Evolutionary conservation across 2,329 filamentous ascomycete species (phyloP).

Genomic region (Sphaerulina musiva): DNA sequence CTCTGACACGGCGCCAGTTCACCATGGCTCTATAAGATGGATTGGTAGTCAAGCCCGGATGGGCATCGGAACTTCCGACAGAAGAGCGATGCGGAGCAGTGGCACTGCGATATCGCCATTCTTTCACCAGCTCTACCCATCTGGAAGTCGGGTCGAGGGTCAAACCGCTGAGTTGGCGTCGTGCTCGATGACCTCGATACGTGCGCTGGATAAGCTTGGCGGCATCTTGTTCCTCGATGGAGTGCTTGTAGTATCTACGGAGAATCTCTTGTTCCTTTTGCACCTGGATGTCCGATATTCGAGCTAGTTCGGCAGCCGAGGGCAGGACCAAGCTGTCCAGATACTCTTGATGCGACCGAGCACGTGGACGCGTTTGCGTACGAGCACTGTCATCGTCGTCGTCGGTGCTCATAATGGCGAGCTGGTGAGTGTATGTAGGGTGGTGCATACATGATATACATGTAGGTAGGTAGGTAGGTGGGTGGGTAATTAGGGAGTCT

Average conservation of each 20-base stretch:
- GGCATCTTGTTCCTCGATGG: conserved; percentile 24
- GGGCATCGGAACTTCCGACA: background rate
- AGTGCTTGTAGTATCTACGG: conserved; percentile 23
- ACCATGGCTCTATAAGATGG: conserved; percentile 41
- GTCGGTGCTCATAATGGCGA: background rate
- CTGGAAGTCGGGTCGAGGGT: conserved; percentile 61
- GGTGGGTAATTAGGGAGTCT: too few species aligned
- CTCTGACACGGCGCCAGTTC: conserved; percentile 68
- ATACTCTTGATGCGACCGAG: conserved; percentile 23
- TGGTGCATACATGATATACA: background rate
- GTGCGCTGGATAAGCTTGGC: conserved; percentile 46
- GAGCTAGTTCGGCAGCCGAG: conserved; percentile 15
- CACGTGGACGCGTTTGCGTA: background rate
- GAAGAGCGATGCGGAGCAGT: conserved; percentile 19
- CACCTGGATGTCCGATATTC: conserved; percentile 25
- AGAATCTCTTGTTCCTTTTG: conserved; percentile 23
- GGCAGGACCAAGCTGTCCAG: conserved; percentile 23
- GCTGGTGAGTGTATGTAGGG: background rate
- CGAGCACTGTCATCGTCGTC: background rate
- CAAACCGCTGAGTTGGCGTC: conserved; percentile 63
- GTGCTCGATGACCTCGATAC: conserved; percentile 68
- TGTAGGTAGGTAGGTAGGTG: background rate
- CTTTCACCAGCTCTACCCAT: conserved; percentile 57
- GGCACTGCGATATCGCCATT: conserved; percentile 26
- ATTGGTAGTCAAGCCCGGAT: background rate